Evolutionary conservation across 345 rosid genomes (phyloP).

Genomic region (Crucihimalaya himalaica): DNA sequence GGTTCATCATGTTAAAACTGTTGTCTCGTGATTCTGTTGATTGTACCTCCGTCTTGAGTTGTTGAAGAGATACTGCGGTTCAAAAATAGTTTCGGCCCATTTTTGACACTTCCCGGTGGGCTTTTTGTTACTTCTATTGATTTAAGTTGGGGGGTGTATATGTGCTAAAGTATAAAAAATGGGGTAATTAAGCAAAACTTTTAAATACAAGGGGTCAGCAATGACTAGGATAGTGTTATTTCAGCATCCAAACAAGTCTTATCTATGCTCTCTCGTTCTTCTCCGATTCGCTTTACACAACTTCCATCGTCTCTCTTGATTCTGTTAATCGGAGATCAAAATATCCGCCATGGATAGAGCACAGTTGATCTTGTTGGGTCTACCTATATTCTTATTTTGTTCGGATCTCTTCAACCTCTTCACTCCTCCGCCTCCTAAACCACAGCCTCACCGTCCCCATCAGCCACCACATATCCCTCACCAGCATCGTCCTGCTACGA

Average conservation of each 20-base stretch:
- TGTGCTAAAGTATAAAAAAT: background rate
- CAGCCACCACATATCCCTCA: slow-evolving; percentile 42
- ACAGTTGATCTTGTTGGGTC: slow-evolving; percentile 56
- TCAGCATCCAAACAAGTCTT: slow-evolving; percentile 27
- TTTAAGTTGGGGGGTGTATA: background rate
- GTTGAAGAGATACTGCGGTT: too few species aligned
- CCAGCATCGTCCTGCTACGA: slow-evolving; percentile 38
- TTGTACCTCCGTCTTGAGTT: too few species aligned
- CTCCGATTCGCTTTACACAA: slow-evolving; percentile 2
- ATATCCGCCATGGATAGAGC: slow-evolving; percentile 52
- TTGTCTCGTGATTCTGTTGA: too few species aligned
- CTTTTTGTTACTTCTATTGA: too few species aligned
- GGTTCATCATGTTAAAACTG: too few species aligned
- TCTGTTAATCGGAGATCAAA: slow-evolving; percentile 23
- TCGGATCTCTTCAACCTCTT: slow-evolving; percentile 66
- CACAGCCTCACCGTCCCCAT: slow-evolving; percentile 38
- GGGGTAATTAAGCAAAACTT: background rate
- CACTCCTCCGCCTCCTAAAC: slow-evolving; percentile 69
- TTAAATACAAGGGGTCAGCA: background rate
- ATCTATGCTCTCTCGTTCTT: background rate
- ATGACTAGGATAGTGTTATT: background rate
- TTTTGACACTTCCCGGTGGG: too few species aligned
- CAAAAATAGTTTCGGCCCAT: too few species aligned
- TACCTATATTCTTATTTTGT: slow-evolving; percentile 66
- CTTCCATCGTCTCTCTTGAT: background rate